phyloP scores from a whole-genome alignment of 768 basidiomycete species.

The Kwoniella pini region DNA sequence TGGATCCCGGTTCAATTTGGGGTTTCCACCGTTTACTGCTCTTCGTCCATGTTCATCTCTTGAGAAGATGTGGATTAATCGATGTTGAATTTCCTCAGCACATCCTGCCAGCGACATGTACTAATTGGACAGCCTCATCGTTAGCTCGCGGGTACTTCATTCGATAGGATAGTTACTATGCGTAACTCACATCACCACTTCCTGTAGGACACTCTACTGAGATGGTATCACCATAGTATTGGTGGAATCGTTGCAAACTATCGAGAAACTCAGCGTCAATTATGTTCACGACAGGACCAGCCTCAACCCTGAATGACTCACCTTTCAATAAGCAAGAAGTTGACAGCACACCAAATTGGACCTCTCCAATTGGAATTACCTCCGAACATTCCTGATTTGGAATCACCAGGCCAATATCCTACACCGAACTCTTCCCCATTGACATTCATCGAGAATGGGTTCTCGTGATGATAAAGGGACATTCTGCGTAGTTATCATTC shows the following conservation, averaged over 20 bases:
- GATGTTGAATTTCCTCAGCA: slow-evolving; percentile 97
- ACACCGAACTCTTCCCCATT: slow-evolving; percentile 90
- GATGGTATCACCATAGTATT: slow-evolving; percentile 87
- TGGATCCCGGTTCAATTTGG: slow-evolving; percentile 83
- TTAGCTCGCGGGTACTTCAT: too few species aligned
- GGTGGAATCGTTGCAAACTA: slow-evolving; percentile 83
- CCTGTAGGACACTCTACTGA: slow-evolving; percentile 96
- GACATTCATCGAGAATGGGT: slow-evolving; percentile 93
- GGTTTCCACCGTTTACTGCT: slow-evolving; percentile 87
- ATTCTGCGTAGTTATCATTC: too few species aligned
- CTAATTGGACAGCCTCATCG: slow-evolving; percentile 2
- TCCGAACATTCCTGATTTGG: slow-evolving; percentile 75
- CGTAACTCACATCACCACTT: slow-evolving; percentile 67
- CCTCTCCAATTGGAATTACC: slow-evolving; percentile 97
- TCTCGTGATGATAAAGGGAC: slow-evolving; percentile 83
- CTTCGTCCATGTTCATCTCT: slow-evolving; percentile 81
- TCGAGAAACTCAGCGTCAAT: neutral
- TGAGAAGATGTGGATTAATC: slow-evolving; percentile 98
- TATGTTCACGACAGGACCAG: too few species aligned
- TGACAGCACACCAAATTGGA: slow-evolving; percentile 87
- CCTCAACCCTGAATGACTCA: too few species aligned
- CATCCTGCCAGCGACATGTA: slow-evolving; percentile 93
- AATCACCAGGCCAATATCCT: slow-evolving; percentile 97
- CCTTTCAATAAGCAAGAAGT: slow-evolving; percentile 89
- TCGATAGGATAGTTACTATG: neutral